phyloP scores from a whole-genome alignment of 2,329 filamentous ascomycete genomes.

The Venturia effusa region DNA sequence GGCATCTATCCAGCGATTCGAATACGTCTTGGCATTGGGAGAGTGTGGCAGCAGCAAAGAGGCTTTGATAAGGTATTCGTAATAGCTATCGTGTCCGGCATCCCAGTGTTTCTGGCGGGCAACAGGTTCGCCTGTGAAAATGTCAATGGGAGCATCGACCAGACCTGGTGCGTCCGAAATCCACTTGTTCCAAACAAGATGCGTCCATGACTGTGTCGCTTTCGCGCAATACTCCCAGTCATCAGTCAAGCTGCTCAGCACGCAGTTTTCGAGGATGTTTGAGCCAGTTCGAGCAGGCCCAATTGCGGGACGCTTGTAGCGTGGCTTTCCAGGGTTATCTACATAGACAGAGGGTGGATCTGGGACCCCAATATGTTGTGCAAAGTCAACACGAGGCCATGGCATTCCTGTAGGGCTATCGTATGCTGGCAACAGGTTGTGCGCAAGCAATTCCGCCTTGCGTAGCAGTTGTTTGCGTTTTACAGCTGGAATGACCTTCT shows the following conservation, averaged over 20 bases:
- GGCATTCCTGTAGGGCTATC: slow-evolving; percentile 32
- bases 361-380: slow-evolving; percentile 21
- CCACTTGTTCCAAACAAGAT: slow-evolving; percentile 34
- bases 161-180: slow-evolving; percentile 29
- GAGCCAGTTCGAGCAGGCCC: slow-evolving; percentile 32
- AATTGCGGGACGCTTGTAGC: slow-evolving; percentile 26
- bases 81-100: slow-evolving; percentile 33
- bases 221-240: slow-evolving; percentile 29
- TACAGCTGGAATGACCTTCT: slow-evolving; percentile 20
- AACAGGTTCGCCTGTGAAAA: slow-evolving; percentile 29
- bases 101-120: slow-evolving; percentile 32
- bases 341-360: slow-evolving; percentile 21
- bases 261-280: slow-evolving; percentile 33
- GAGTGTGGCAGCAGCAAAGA: slow-evolving; percentile 26
- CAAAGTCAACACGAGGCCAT: slow-evolving; percentile 35
- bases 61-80: slow-evolving; percentile 32
- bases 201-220: slow-evolving; percentile 32
- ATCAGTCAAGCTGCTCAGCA: slow-evolving; percentile 30
- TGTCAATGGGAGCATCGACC: slow-evolving; percentile 32
- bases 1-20: slow-evolving; percentile 23
- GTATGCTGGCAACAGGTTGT: slow-evolving; percentile 28
- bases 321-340: slow-evolving; percentile 21
- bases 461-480: slow-evolving; percentile 24
- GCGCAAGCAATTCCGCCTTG: slow-evolving; percentile 27
- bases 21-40: slow-evolving; percentile 24